Evolutionary conservation across 2,329 filamentous ascomycete species (phyloP).

Genomic region (Lomentospora prolificans): DNA sequence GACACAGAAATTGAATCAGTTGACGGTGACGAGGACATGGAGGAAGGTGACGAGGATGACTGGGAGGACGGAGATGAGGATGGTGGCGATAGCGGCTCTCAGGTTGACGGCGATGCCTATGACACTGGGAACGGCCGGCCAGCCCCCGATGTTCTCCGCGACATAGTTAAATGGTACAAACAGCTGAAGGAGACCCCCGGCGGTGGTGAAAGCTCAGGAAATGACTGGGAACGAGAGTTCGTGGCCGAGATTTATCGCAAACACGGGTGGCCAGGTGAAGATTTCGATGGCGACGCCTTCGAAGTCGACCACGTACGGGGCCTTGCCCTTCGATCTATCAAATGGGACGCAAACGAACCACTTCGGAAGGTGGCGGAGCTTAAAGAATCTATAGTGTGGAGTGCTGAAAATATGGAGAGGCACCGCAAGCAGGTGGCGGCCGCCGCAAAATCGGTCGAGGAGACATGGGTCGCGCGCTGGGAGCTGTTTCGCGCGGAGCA

Average conservation of each 20-base stretch:
- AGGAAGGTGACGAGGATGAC: neutral
- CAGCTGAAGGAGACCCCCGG: constrained; percentile 13
- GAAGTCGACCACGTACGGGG: constrained; percentile 8
- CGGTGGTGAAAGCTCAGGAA: neutral
- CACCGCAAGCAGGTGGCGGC: neutral
- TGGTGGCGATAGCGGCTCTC: neutral
- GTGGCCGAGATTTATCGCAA: constrained; percentile 12
- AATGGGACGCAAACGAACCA: neutral
- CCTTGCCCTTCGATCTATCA: neutral
- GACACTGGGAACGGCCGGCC: neutral
- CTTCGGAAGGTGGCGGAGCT: neutral
- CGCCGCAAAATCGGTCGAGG: neutral
- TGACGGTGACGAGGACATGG: neutral
- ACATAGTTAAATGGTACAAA: constrained; percentile 14
- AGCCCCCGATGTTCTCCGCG: constrained; percentile 8
- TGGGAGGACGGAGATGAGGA: neutral
- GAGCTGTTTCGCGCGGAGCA: neutral
- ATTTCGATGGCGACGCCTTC: constrained; percentile 16
- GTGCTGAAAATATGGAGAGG: neutral
- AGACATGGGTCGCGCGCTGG: neutral
- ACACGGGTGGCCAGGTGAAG: constrained; percentile 14
- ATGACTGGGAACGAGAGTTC: constrained; percentile 6
- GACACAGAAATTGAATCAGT: neutral
- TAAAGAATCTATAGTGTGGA: neutral
- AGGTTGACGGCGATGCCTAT: neutral